Conservation (phyloP, 164 flowering plant species). For the Euptelea pleiosperma region DNA sequence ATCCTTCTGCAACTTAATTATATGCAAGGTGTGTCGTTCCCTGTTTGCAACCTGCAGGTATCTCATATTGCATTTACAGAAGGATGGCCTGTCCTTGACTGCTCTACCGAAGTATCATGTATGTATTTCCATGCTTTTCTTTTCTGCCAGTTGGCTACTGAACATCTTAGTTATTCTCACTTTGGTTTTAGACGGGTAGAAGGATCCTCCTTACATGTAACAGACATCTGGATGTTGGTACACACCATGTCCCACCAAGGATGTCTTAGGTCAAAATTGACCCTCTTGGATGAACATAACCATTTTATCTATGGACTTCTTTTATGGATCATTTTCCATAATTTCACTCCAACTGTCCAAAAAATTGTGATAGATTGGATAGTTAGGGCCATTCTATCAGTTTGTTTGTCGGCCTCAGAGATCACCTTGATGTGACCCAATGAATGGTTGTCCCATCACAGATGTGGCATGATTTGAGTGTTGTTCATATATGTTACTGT, state of each 20-base stretch:
- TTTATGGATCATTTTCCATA: too few relatives aligned
- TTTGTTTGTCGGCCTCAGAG: too few relatives aligned
- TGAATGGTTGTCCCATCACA: not conserved
- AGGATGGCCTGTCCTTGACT: slow-evolving; percentile 70
- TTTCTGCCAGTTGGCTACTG: not conserved
- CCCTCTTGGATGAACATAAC: too few relatives aligned
- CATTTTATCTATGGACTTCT: too few relatives aligned
- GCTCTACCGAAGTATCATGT: slow-evolving; percentile 66
- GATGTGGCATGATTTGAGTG: not conserved
- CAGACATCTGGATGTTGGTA: too few relatives aligned
- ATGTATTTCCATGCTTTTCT: slow-evolving; percentile 16
- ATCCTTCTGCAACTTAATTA: not conserved
- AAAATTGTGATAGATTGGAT: not conserved
- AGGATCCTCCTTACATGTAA: too few relatives aligned
- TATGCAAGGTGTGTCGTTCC: not conserved
- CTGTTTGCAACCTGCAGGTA: slow-evolving; percentile 37
- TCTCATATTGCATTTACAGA: slow-evolving; percentile 63
- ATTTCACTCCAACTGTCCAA: not conserved
- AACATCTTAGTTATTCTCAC: not conserved
- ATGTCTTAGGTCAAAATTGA: too few relatives aligned
- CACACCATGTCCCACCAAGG: too few relatives aligned
- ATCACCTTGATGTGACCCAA: too few relatives aligned
- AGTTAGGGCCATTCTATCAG: not conserved
- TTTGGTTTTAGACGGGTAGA: too few relatives aligned
- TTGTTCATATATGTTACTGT: not conserved